These are phyloP conservation scores for Powellomyces hirtus DNA, from an alignment of 192 early-diverging fungal genomes.

Conservation along the genomic window DNA sequence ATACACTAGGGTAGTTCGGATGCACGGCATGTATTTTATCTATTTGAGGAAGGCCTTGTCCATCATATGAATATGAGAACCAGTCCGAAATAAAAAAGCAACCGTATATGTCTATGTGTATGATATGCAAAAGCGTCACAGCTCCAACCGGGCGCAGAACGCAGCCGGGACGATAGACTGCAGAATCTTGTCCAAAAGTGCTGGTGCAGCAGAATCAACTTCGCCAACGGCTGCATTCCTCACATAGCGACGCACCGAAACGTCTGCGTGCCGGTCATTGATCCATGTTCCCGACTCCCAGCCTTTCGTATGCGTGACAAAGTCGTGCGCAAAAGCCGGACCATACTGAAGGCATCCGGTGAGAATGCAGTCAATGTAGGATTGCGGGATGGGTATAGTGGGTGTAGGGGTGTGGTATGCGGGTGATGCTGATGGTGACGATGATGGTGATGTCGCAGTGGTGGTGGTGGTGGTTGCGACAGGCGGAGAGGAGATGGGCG, in stretches of 20 bases:
- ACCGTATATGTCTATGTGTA: no score
- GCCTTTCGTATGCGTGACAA: constrained; percentile 39
- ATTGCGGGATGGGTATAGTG: constrained; percentile 45
- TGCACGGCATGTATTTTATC: no score
- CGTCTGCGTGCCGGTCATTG: constrained; percentile 40
- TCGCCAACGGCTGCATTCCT: constrained; percentile 27
- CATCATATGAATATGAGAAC: no score
- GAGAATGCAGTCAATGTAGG: constrained; percentile 49
- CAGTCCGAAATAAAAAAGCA: no score
- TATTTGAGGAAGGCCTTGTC: no score
- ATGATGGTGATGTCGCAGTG: constrained; percentile 1
- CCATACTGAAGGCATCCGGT: constrained; percentile 36
- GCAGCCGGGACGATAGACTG: background rate
- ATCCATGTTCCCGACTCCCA: constrained; percentile 41
- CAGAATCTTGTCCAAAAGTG: background rate
- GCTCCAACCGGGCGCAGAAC: background rate
- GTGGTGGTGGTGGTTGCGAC: background rate
- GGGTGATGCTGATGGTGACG: background rate
- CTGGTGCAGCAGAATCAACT: background rate
- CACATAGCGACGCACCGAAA: constrained; percentile 33
- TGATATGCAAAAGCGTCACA: no score
- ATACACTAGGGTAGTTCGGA: no score
- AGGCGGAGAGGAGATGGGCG: background rate
- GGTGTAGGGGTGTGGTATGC: constrained; percentile 24
- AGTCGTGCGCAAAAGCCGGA: constrained; percentile 38